These are phyloP conservation scores for Aquilaria agallochum DNA, from an alignment of 441 rosid genomes.

Conservation along the genomic window DNA sequence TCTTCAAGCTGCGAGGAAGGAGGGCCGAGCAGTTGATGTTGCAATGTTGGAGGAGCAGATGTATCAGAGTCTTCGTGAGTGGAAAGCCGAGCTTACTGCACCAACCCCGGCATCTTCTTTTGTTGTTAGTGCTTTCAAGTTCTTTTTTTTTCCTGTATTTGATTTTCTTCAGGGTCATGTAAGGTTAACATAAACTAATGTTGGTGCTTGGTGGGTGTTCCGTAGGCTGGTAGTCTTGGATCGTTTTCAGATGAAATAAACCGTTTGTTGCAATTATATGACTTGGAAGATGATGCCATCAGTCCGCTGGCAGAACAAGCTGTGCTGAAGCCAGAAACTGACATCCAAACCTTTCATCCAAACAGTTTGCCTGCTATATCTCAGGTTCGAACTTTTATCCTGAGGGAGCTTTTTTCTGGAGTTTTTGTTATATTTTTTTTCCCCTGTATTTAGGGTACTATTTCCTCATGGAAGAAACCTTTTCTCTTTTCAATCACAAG, in stretches of 20 bases:
- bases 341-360: constrained; percentile 30
- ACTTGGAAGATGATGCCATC: constrained; percentile 64
- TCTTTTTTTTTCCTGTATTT: background rate
- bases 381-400: constrained; percentile 33
- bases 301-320: constrained; percentile 41
- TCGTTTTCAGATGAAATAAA: constrained; percentile 44
- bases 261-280: constrained; percentile 37
- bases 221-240: constrained; percentile 49
- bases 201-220: constrained; percentile 13
- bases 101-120: constrained; percentile 64
- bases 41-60: constrained; percentile 66
- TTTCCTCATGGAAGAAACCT: too few relatives aligned
- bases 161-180: background rate
- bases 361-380: constrained; percentile 22
- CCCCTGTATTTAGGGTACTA: background rate
- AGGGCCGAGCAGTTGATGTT: constrained; percentile 46
- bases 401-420: background rate
- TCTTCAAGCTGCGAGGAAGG: constrained; percentile 64
- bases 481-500: too few relatives aligned
- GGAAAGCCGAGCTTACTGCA: constrained; percentile 65
- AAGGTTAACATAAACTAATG: background rate
- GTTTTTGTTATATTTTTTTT: background rate
- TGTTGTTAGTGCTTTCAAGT: constrained; percentile 23
- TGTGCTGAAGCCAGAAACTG: constrained; percentile 34
- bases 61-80: constrained; percentile 54